Evolutionary conservation across 306 rosid species (phyloP).

Genomic region (Malus asiatica): DNA sequence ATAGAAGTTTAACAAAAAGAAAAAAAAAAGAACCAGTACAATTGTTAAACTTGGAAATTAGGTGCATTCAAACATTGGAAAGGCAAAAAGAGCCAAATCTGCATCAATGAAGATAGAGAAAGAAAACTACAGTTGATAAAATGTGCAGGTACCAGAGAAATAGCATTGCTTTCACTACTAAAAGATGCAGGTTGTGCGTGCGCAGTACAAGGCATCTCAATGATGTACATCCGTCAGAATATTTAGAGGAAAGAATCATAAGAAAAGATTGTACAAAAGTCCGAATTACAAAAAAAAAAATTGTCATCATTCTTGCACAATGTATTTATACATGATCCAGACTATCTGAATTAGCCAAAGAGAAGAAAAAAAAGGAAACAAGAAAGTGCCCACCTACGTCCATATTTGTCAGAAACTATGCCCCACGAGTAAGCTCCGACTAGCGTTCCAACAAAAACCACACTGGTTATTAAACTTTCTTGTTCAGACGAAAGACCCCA

Average conservation of each 20-base stretch:
- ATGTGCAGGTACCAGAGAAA: background rate
- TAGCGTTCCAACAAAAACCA: conserved; percentile 83
- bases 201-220: background rate
- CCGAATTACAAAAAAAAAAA: rapidly evolving
- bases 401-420: conserved; percentile 75
- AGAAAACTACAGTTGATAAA: background rate
- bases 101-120: background rate
- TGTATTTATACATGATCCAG: background rate
- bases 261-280: background rate
- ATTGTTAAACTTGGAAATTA: conserved; percentile 4
- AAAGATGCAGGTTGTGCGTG: background rate
- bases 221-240: background rate
- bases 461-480: conserved; percentile 71
- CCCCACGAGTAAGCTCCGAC: conserved; percentile 92
- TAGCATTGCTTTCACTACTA: background rate
- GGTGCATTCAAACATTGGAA: conserved; percentile 1
- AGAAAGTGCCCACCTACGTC: conserved; percentile 51
- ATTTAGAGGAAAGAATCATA: background rate
- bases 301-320: background rate
- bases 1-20: conserved; percentile 1
- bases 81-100: background rate
- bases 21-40: conserved; percentile 13
- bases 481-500: conserved; percentile 76
- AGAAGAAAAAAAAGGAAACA: background rate
- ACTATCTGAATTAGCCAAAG: background rate